A percentile compares a stretch with the other conserved stretches of the same genome.
Conservation (phyloP, 306 rosid species). For the Benincasa hispida region DNA sequence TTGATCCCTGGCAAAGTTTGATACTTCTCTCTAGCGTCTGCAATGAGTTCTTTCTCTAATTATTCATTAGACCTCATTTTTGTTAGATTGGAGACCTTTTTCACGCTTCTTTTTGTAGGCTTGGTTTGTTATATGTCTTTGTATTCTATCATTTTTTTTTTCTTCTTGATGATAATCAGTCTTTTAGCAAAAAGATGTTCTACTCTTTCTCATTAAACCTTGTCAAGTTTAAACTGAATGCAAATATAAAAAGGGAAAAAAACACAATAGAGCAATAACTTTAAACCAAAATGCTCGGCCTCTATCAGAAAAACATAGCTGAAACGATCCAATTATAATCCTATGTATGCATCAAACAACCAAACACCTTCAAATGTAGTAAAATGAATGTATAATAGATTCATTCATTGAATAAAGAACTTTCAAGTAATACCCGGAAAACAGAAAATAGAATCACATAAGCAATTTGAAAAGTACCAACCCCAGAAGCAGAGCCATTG, state of each 20-base stretch:
- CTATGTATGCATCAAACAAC: background rate
- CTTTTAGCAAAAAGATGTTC: too few species aligned
- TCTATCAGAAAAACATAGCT: background rate
- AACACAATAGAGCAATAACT: background rate
- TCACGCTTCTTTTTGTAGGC: too few species aligned
- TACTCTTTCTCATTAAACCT: background rate
- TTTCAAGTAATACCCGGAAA: background rate
- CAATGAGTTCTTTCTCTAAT: too few species aligned
- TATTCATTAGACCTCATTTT: too few species aligned
- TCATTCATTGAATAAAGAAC: background rate
- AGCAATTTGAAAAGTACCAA: conserved; percentile 13
- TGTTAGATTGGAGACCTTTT: too few species aligned
- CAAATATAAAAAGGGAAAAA: background rate
- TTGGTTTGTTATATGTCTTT: too few species aligned
- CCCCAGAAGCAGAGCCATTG: conserved; percentile 42
- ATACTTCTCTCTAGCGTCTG: too few species aligned
- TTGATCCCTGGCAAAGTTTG: too few species aligned
- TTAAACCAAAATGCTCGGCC: background rate
- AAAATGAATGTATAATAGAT: background rate
- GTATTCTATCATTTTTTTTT: too few species aligned
- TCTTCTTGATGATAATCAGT: too few species aligned
- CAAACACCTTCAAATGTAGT: background rate
- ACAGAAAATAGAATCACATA: background rate
- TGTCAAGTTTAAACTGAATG: background rate
- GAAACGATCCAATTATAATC: background rate